Conservation (phyloP, 148 eudicot genomes). For the Diospyros lotus region DNA sequence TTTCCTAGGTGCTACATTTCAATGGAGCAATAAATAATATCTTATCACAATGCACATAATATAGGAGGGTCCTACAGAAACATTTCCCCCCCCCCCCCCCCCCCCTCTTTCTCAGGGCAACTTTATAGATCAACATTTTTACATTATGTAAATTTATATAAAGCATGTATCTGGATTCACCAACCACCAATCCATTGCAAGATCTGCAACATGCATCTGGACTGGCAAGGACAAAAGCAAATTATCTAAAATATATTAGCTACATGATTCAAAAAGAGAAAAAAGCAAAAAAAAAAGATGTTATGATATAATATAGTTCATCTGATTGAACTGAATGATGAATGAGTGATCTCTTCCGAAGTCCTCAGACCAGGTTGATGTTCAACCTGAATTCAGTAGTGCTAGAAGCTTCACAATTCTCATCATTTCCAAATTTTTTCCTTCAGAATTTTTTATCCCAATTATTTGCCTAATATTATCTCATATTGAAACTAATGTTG, state of each 20-base stretch:
- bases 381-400: not conserved
- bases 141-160: too few species aligned
- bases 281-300: not conserved
- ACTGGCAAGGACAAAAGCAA: not conserved
- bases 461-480: not conserved
- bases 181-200: too few species aligned
- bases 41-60: not conserved
- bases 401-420: not conserved
- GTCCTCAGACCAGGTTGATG: not conserved
- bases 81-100: not conserved
- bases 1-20: not conserved
- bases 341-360: not conserved
- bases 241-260: not conserved
- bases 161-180: too few species aligned
- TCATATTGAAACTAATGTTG: not conserved
- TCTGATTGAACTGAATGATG: not conserved
- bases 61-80: not conserved
- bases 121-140: not conserved
- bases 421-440: not conserved
- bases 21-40: not conserved
- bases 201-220: too few species aligned
- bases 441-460: not conserved
- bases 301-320: not conserved
- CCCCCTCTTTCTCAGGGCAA: not conserved
- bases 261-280: too few species aligned